Evolutionary conservation across 345 rosid species (phyloP), one percentile per base, ranked within the genome.

Genomic region (Carallia pectinifolia): DNA sequence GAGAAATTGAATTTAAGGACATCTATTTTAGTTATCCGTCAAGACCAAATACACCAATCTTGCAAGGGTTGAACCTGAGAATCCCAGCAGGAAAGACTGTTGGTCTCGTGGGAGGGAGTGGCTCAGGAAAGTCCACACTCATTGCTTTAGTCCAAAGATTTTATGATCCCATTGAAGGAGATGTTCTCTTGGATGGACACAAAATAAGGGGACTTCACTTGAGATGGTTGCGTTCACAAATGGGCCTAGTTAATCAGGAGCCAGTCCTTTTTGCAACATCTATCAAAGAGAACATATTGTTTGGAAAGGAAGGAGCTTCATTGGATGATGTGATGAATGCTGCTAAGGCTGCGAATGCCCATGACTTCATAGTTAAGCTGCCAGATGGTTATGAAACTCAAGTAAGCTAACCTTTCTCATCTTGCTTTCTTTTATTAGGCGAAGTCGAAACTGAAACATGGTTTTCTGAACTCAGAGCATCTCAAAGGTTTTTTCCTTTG

Each of bases 71-170:
- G 56, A 83, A 80, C 64, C 76, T 88, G 33, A 77, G 74, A 74
- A 73, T 85, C 68, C 90, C 88, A 17, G 84, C 88, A 0, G 88
- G 90, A 54, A 83, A 81, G 76, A 76, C 83, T 23, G 85, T 85
- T n/a, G 90, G 89, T 55, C 83, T 89, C 56, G 85, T 85, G 8
- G 93, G 90, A 38, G 85, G 93, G 48, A 89, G 89, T 66, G 93
- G 93, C 33, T 89, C 90, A 1, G 90, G 93, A 8, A 89, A 89
- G 79, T 89, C 93, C 52, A 85, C 90, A 34, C 60, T 74, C 61
- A 79, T 89, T 67, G 76, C 88, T 54, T 78, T 86, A 80, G 83
- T 86, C 48, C 90, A 86, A 71, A 80, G 93, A 73, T 89, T 86
- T 33, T 89, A 89, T 56, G 90, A 86, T 60, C 89, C 89, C 0